Base-by-base conservation (phyloP, 495 filamentous ascomycete species). In the Lichenothelia convexa region DNA sequence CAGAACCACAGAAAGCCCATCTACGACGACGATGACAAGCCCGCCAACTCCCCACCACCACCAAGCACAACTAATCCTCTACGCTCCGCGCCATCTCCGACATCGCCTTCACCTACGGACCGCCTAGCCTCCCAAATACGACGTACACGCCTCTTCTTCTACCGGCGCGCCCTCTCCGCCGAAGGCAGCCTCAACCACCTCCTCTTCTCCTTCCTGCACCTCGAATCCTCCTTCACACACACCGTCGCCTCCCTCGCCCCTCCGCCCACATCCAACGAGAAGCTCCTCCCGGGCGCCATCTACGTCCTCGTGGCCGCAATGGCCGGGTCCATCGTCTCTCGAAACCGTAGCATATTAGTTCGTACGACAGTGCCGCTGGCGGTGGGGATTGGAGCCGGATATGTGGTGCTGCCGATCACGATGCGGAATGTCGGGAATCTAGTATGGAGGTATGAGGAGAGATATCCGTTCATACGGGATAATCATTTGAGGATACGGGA, bases 301-400 rank as follows among this genome's bases (percentile, higher is more conserved):
- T 94, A 94, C 60, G 82, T 93, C 23, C 71, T 93, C 11, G 83
- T 97, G 2, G 71, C 83, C 8, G 73, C 80, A 41, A 93, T 97
- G 84, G 78, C 86, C 21, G 86, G 86, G 44, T 79, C 71, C 45
- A 94, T 97, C 50, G 60, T 92, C 20, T 67, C 79, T 30, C 70
- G 89, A 35, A 89, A 91, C 62, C 71, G 87, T 30, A 81, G 78
- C 45, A 63, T 93, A 29, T 53, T 92, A 40, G 62, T 95, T 18
- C 70, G 87, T 30, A 70, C 70, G 24, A 58, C 70, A 11, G 64
- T 78, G 3, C 89, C 60, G 1, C 36, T 55, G 2, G 48, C 53
- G 5, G 52, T 58, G 12, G 60, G 59, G 7, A 23, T 62, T 18
- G 44, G 45, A 1, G 44, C 58, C 7, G 57, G 50, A 24, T 51